phyloP scores from a whole-genome alignment of 2,329 filamentous ascomycete genomes.

The Sphaerostilbella broomeana region DNA sequence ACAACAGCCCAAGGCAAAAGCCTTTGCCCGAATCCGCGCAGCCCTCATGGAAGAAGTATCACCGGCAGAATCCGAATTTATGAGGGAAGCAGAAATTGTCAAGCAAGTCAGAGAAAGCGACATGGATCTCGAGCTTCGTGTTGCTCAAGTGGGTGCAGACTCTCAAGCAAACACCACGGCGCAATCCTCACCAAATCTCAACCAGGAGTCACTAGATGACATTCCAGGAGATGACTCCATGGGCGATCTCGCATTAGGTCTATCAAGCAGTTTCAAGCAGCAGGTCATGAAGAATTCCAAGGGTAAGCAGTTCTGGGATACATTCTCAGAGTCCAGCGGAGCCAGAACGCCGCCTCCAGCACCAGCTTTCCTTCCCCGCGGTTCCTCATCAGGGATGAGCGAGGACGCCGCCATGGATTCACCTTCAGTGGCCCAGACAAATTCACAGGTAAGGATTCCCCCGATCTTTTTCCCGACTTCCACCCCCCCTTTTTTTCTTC shows the following conservation, averaged over 20 bases:
- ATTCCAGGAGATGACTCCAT: constrained; percentile 65
- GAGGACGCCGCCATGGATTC: constrained; percentile 71
- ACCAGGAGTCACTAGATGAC: constrained; percentile 60
- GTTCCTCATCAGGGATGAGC: constrained; percentile 54
- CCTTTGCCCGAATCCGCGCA: constrained; percentile 86
- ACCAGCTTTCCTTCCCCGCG: constrained; percentile 53
- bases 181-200: constrained; percentile 62
- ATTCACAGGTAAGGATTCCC: constrained; percentile 31
- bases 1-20: constrained; percentile 83
- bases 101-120: constrained; percentile 91
- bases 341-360: constrained; percentile 58
- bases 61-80: constrained; percentile 81
- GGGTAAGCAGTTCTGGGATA: constrained; percentile 66
- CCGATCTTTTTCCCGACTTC: no score
- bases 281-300: constrained; percentile 67
- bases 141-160: constrained; percentile 33
- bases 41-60: constrained; percentile 82
- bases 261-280: constrained; percentile 66
- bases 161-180: constrained; percentile 48
- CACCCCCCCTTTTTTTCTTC: no score
- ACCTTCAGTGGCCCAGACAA: constrained; percentile 40
- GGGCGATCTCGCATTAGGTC: constrained; percentile 42
- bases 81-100: constrained; percentile 90
- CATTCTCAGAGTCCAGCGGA: constrained; percentile 60
- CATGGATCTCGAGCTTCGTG: constrained; percentile 49